These are phyloP conservation scores for Kodamaea kaohsiungensis DNA, from an alignment of 805 yeast species.

Conservation along the genomic window DNA sequence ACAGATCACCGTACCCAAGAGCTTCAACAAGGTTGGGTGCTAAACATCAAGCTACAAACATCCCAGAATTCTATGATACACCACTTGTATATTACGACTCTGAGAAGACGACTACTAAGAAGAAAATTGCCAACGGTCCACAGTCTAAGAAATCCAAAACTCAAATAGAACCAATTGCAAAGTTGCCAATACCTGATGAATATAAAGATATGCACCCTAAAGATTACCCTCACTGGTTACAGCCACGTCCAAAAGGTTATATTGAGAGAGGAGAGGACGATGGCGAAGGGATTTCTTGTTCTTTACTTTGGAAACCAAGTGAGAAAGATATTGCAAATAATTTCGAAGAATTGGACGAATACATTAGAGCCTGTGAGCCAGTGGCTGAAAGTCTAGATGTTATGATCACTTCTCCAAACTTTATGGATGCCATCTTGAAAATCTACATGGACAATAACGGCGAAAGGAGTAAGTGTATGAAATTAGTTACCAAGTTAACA, in stretches of 20 bases:
- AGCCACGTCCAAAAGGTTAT: constrained; percentile 77
- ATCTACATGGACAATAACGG: constrained; percentile 54
- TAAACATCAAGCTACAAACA: constrained; percentile 68
- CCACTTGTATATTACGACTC: constrained; percentile 67
- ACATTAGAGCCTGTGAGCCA: constrained; percentile 53
- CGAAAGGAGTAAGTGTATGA: constrained; percentile 50
- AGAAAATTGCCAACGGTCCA: constrained; percentile 7
- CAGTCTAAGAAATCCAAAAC: constrained; percentile 5
- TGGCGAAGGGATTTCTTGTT: constrained; percentile 49
- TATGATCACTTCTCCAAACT: constrained; percentile 71
- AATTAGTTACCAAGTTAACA: constrained; percentile 47
- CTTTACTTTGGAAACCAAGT: constrained; percentile 65
- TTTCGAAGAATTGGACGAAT: constrained; percentile 49
- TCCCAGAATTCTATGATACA: constrained; percentile 60
- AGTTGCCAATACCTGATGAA: constrained; percentile 50
- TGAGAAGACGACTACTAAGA: constrained; percentile 17
- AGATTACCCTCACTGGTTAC: constrained; percentile 73
- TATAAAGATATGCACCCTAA: constrained; percentile 39
- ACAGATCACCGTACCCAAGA: constrained; percentile 71
- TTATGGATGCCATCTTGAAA: constrained; percentile 70
- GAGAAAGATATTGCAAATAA: constrained; percentile 24
- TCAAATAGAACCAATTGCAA: constrained; percentile 10
- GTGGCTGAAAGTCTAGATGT: constrained; percentile 58
- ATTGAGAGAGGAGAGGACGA: constrained; percentile 80
- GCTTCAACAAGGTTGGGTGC: constrained; percentile 77